Conservation (phyloP, 768 basidiomycete species). For the Russula abietina region DNA sequence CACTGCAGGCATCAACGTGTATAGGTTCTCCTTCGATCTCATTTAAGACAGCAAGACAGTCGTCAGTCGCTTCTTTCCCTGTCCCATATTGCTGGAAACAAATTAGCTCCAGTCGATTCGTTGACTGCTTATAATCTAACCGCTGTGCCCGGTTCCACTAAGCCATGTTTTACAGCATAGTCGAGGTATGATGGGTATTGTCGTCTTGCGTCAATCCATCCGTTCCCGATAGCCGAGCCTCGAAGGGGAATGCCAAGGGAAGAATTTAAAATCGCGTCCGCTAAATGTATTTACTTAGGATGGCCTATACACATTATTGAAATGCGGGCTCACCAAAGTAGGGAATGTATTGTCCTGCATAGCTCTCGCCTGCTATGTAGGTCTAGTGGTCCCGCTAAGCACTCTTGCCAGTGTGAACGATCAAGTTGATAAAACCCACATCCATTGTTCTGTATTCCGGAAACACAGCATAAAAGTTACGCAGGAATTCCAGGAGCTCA, state of each 20-base stretch:
- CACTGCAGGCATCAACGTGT: constrained; percentile 50
- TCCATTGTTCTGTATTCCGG: constrained; percentile 81
- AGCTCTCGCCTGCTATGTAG: constrained; percentile 93
- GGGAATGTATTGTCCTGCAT: constrained; percentile 96
- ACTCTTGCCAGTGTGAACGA: neutral
- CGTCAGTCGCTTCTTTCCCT: constrained; percentile 50
- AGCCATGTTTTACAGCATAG: constrained; percentile 71
- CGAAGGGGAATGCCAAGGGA: constrained; percentile 55
- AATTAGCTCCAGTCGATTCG: neutral
- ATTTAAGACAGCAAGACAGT: constrained; percentile 48
- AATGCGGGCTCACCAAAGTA: constrained; percentile 64
- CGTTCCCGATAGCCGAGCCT: constrained; percentile 92
- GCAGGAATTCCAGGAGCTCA: constrained; percentile 78
- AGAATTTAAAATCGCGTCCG: constrained; percentile 67
- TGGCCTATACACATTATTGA: neutral
- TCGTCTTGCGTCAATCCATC: constrained; percentile 87
- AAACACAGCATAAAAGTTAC: constrained; percentile 85
- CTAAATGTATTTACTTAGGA: constrained; percentile 35
- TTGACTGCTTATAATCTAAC: constrained; percentile 36
- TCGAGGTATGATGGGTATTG: constrained; percentile 92
- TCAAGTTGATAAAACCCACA: constrained; percentile 43
- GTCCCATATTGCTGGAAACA: constrained; percentile 50
- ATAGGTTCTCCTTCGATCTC: constrained; percentile 51
- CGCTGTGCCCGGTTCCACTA: constrained; percentile 65
- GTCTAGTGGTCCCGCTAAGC: constrained; percentile 48